Evolutionary conservation across 139 green algal species (phyloP), one percentile per base, ranked within the genome.

Genomic region (Picochlorum sp.): DNA sequence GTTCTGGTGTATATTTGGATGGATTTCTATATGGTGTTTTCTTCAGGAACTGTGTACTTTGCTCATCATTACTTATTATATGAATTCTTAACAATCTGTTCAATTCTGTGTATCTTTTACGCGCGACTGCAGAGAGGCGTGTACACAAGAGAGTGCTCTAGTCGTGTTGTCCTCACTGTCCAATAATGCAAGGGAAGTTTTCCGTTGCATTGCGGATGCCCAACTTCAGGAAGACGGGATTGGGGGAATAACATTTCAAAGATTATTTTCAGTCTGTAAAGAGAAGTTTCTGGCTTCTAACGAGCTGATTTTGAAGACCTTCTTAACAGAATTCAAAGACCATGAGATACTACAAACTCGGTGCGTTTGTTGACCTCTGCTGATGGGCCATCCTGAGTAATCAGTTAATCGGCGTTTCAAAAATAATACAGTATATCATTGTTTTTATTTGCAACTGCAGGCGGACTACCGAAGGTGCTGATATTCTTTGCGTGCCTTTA

Each of bases 321-420:
- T 89, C 63, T 75, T 97, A 7, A 80, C 72, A 8, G 90, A 97
- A 80, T 97, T 96, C 67, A 44, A 55, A 28, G 86, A 94, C 57
- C 85, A 95, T 55, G 61, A 90, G 55, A 58, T 95, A 29, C 52
- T 94, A 20, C 33, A 52, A 5, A 68, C 64, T 1, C 66, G 68
- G 70, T 47, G 22, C 9, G 39, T 26, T 47, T n/a, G 39, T n/a
- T 16, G 20, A 14, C 2, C 20, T 47, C 73, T 37, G 33, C 49
- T 13, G 33, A 12, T 37, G 10, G 51, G 55, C 14, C 7, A 49
- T 7, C n/a, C 8, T 12, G 5, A 5, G 28, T 37, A 7, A 20
- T 43, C 8, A 5, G 20, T 20, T 16, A 8, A n/a, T 6, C 9
- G 8, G 14, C 20, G 13, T 33, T 14, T 33, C 18, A 49, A 22